Percentiles rank a stretch among this genome's conserved stretches.
Conservation (phyloP, 257 asterid genomes). For the Cordia subcordata region DNA sequence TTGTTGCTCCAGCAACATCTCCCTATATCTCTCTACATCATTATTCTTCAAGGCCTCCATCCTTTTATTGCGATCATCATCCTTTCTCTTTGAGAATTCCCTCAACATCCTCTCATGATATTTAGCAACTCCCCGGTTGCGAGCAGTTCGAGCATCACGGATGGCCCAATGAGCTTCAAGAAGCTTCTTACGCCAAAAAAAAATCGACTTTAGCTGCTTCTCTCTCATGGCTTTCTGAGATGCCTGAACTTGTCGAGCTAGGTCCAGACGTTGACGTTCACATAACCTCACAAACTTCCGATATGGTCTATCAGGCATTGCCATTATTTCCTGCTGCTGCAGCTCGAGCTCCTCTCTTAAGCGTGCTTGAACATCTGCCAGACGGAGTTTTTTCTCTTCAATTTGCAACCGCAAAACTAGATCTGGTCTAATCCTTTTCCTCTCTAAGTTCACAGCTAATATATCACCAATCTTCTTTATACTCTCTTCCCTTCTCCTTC, state of each 20-base stretch:
- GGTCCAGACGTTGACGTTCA: constrained; percentile 97
- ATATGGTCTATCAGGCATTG: constrained; percentile 98
- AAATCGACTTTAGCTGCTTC: constrained; percentile 85
- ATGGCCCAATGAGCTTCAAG: constrained; percentile 97
- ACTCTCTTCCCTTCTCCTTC: constrained; percentile 70
- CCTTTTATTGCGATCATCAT: constrained; percentile 83
- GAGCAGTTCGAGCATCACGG: constrained; percentile 96
- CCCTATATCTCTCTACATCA: constrained; percentile 96
- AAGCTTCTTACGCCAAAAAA: constrained; percentile 99
- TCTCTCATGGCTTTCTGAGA: constrained; percentile 81
- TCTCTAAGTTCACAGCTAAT: constrained; percentile 83
- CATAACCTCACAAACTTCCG: constrained; percentile 89
- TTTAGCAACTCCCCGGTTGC: constrained; percentile 97
- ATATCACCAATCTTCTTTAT: constrained; percentile 80
- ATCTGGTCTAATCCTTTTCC: constrained; percentile 94
- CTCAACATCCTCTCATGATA: constrained; percentile 95
- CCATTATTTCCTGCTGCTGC: constrained; percentile 93
- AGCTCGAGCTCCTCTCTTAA: constrained; percentile 90
- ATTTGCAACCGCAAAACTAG: constrained; percentile 82
- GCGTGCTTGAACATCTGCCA: constrained; percentile 89
- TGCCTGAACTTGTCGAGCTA: constrained; percentile 87
- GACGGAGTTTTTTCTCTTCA: constrained; percentile 88
- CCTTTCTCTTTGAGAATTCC: constrained; percentile 93
- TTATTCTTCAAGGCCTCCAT: constrained; percentile 99
- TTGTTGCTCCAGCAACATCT: constrained; percentile 98